These are phyloP conservation scores for Pseudogymnoascus sp. DNA, from an alignment of 2,329 filamentous ascomycete genomes.

Conservation along the genomic window DNA sequence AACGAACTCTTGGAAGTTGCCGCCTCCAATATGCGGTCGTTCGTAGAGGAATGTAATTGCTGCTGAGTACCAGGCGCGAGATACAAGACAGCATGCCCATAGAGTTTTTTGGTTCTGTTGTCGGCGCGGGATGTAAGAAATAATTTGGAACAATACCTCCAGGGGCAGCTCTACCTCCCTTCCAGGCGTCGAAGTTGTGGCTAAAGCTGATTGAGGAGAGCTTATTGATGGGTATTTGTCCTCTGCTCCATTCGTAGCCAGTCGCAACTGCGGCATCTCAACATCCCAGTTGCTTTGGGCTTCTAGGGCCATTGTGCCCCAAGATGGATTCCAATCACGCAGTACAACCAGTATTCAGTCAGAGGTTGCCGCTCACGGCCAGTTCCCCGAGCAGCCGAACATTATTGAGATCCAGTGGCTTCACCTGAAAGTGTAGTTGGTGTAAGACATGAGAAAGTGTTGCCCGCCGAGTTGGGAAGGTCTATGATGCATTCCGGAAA, in stretches of 20 bases:
- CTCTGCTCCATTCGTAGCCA: background rate
- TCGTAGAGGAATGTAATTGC: slow-evolving; percentile 22
- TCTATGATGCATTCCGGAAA: slow-evolving; percentile 1
- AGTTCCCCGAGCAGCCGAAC: background rate
- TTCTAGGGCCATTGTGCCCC: slow-evolving; percentile 22
- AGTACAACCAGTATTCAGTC: background rate
- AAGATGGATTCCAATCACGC: background rate
- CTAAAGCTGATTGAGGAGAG: background rate
- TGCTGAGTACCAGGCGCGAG: slow-evolving; percentile 25
- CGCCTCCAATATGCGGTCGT: slow-evolving; percentile 21
- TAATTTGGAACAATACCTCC: slow-evolving; percentile 26
- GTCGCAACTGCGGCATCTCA: slow-evolving; percentile 22
- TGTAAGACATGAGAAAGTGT: background rate
- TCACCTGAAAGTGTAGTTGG: background rate
- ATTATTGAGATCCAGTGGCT: background rate
- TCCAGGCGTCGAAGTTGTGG: background rate
- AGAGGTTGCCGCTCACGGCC: background rate
- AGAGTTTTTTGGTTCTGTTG: slow-evolving; percentile 19
- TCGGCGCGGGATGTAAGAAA: slow-evolving; percentile 22
- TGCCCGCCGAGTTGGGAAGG: background rate
- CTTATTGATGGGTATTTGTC: background rate
- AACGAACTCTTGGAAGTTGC: slow-evolving; percentile 26
- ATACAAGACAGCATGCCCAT: slow-evolving; percentile 24
- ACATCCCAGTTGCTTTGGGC: slow-evolving; percentile 26
- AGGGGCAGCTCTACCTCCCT: slow-evolving; percentile 23